Conservation (phyloP, 139 green algal genomes). For the Choricystis sp. region DNA sequence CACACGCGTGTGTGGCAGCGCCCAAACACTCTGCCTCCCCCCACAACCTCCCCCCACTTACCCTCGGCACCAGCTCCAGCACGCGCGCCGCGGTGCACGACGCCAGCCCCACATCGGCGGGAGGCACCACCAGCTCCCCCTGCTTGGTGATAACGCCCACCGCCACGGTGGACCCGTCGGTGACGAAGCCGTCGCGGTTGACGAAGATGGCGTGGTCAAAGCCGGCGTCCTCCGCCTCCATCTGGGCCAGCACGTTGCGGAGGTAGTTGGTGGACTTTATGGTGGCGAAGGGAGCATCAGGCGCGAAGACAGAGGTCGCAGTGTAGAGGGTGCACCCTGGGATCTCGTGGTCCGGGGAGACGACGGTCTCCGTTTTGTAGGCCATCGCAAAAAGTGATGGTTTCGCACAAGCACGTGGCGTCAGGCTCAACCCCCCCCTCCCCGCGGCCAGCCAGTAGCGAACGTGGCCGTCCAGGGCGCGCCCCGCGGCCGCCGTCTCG, state of each 20-base stretch:
- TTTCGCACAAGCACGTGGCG: slow-evolving; percentile 14
- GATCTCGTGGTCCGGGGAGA: background rate
- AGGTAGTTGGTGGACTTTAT: slow-evolving; percentile 55
- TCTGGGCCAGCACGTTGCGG: slow-evolving; percentile 26
- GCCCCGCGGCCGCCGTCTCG: slow-evolving; percentile 56
- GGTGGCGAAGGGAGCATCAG: slow-evolving; percentile 16
- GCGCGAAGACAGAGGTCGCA: background rate
- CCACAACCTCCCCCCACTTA: slow-evolving; percentile 10
- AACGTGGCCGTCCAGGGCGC: slow-evolving; percentile 40
- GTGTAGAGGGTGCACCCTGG: background rate
- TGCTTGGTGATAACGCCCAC: slow-evolving; percentile 35
- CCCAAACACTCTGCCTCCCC: too few relatives aligned
- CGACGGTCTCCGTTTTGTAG: slow-evolving; percentile 13
- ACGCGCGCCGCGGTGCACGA: slow-evolving; percentile 41
- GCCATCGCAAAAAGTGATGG: slow-evolving; percentile 45
- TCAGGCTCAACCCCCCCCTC: slow-evolving; percentile 42
- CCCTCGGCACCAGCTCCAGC: slow-evolving; percentile 39
- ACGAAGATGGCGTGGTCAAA: slow-evolving; percentile 56
- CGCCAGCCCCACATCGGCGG: slow-evolving; percentile 23
- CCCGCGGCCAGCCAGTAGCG: slow-evolving; percentile 53
- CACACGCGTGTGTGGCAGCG: background rate
- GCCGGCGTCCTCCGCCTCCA: slow-evolving; percentile 30
- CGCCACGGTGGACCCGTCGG: slow-evolving; percentile 45
- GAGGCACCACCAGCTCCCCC: slow-evolving; percentile 14
- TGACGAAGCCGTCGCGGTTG: slow-evolving; percentile 44